Evolutionary conservation across 2,329 filamentous ascomycete species (phyloP), one percentile per base, ranked within the genome.

Genomic region (Xylariaceae sp.): DNA sequence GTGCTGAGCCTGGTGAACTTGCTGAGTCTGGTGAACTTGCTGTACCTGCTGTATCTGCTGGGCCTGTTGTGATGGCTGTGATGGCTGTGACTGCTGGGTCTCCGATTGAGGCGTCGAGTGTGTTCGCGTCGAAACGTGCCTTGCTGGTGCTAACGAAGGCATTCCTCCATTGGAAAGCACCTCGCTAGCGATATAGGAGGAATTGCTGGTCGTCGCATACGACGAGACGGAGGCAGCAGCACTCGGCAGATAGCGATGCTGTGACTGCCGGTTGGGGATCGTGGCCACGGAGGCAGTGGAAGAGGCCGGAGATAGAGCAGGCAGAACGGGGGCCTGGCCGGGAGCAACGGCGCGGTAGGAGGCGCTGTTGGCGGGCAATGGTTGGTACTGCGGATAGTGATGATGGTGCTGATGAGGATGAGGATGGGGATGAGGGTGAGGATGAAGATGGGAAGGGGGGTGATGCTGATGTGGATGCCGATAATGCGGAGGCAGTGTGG

Each of bases 401-500:
- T 86, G 85, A 71, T 84, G 84, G 77, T 84, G 84, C 62, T 51
- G 49, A 35, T 49, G 47, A 76, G 84, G 84, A 72, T 86, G 85
- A 71, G 66, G 67, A 47, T 71, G 71, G 76, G 84, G 84, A 72
- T 86, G 85, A 71, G 84, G 84, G 77, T 49, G 47, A 76, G 84
- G 84, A 72, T 86, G 85, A 71, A 84, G 84, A 77, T 84, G 84
- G 62, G 83, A 83, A 76, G 83, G 82, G 65, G 79, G 78, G 62
- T 80, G 80, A 72, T 82, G 80, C 69, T 81, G 80, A 68, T 80
- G 80, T 30, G 23, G 23, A 67, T 80, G 77, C 67, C 82, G 81
- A 75, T 86, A 83, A 74, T 87, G 86, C 70, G 83, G 84, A 72
- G 86, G 86, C 71, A 90, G 80, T 67, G 86, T 88, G 71, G 86